A percentile compares a stretch with the other conserved stretches of the same genome.
Conservation (phyloP, 805 yeast species). For the Myxozyma sirexii region DNA sequence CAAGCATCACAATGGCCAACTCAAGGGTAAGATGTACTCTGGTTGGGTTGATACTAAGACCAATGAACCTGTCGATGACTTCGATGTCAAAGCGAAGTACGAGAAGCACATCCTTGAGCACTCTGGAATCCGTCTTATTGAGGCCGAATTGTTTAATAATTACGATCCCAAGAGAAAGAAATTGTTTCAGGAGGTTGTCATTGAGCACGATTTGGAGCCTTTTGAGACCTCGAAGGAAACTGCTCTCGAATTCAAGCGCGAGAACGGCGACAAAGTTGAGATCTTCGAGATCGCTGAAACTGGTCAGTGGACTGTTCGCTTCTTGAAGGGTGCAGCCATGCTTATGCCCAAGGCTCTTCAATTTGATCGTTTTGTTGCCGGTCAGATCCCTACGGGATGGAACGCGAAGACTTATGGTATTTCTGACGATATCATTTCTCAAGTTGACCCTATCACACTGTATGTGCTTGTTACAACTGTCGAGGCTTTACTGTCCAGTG, state of each 20-base stretch:
- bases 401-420: constrained; percentile 93
- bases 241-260: constrained; percentile 89
- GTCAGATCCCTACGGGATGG: constrained; percentile 99
- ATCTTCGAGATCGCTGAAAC: constrained; percentile 83
- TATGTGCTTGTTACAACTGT: constrained; percentile 91
- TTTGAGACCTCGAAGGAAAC: constrained; percentile 94
- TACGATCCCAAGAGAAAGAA: constrained; percentile 94
- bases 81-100: constrained; percentile 87
- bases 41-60: constrained; percentile 99
- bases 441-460: constrained; percentile 95
- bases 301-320: constrained; percentile 88
- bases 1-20: constrained; percentile 88
- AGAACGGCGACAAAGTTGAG: constrained; percentile 94
- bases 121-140: constrained; percentile 94
- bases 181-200: constrained; percentile 90
- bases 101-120: constrained; percentile 88
- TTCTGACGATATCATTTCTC: constrained; percentile 85
- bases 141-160: constrained; percentile 91
- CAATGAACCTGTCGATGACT: constrained; percentile 89
- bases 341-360: constrained; percentile 85
- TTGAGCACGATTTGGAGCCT: constrained; percentile 95
- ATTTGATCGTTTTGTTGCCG: constrained; percentile 64
- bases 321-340: constrained; percentile 90
- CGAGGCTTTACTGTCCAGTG: constrained; percentile 90
- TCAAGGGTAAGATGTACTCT: constrained; percentile 79